Evolutionary conservation across 1,139 yeast genomes (phyloP).

Genomic region (Debaryomycetaceae sp.): DNA sequence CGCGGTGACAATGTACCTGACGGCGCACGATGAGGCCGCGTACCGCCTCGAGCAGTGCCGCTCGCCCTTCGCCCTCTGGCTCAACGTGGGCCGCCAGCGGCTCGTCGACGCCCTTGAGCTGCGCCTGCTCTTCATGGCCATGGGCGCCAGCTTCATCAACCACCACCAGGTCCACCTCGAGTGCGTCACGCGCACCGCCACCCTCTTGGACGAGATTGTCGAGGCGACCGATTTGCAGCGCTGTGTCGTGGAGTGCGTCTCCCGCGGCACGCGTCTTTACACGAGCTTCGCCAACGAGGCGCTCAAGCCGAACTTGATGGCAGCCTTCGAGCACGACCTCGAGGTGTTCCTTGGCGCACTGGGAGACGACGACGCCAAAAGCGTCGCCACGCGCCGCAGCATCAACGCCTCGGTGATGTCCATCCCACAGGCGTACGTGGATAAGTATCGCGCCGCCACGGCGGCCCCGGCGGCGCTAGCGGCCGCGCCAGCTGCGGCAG

Average conservation of each 20-base stretch:
- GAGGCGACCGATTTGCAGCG: slow-evolving; percentile 18
- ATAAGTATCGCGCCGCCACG: slow-evolving; percentile 5
- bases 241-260: slow-evolving; percentile 19
- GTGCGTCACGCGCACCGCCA: slow-evolving; percentile 23
- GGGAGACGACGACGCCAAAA: slow-evolving; percentile 5
- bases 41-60: slow-evolving; percentile 57
- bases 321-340: slow-evolving; percentile 21
- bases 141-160: slow-evolving; percentile 26
- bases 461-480: slow-evolving; percentile 6
- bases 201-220: slow-evolving; percentile 22
- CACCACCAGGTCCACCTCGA: slow-evolving; percentile 25
- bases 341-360: slow-evolving; percentile 15
- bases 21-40: slow-evolving; percentile 70
- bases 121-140: slow-evolving; percentile 21
- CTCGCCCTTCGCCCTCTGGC: slow-evolving; percentile 61
- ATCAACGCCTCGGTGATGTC: slow-evolving; percentile 6
- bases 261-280: slow-evolving; percentile 17
- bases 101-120: slow-evolving; percentile 21
- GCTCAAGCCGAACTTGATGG: slow-evolving; percentile 14
- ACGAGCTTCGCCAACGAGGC: slow-evolving; percentile 18
- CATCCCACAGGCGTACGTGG: slow-evolving; percentile 8
- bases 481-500: too few species aligned
- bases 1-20: slow-evolving; percentile 54
- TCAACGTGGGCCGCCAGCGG: slow-evolving; percentile 43
- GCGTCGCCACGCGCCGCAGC: slow-evolving; percentile 4